Conservation (phyloP, 208 protist species). For the Crithidia expoeki region DNA sequence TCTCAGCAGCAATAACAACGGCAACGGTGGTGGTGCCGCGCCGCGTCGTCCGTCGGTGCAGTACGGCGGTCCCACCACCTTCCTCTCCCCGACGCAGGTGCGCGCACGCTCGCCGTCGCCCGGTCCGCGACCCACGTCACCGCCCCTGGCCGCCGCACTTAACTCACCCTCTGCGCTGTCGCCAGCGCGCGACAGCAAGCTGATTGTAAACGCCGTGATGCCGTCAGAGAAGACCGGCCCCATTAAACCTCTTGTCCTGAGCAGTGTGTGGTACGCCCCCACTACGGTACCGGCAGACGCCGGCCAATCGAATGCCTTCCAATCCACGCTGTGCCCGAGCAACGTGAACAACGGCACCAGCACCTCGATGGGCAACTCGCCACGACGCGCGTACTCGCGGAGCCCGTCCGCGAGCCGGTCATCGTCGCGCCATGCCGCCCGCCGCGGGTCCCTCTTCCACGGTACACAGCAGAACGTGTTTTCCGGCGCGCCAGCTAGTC, state of each 20-base stretch:
- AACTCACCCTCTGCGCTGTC: constrained; percentile 12
- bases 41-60: constrained; percentile 32
- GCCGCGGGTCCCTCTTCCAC: constrained; percentile 25
- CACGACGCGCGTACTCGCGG: constrained; percentile 16
- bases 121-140: background rate
- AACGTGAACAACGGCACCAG: constrained; percentile 14
- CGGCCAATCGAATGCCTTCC: background rate
- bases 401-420: constrained; percentile 30
- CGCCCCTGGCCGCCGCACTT: background rate
- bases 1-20: constrained; percentile 1
- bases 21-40: constrained; percentile 6
- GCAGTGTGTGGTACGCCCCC: constrained; percentile 22
- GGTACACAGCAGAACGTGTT: constrained; percentile 13
- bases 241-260: constrained; percentile 22
- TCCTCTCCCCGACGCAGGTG: constrained; percentile 15
- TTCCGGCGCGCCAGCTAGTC: constrained; percentile 12
- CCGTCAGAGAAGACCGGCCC: constrained; percentile 34
- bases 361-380: constrained; percentile 19
- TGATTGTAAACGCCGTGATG: constrained; percentile 43
- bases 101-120: constrained; percentile 20
- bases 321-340: constrained; percentile 7
- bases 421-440: constrained; percentile 22
- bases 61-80: constrained; percentile 27
- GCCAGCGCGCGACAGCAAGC: constrained; percentile 12
- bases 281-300: background rate